These are phyloP conservation scores for Pittosporum tobira DNA, from an alignment of 129 eudicot genomes.

Conservation along the genomic window DNA sequence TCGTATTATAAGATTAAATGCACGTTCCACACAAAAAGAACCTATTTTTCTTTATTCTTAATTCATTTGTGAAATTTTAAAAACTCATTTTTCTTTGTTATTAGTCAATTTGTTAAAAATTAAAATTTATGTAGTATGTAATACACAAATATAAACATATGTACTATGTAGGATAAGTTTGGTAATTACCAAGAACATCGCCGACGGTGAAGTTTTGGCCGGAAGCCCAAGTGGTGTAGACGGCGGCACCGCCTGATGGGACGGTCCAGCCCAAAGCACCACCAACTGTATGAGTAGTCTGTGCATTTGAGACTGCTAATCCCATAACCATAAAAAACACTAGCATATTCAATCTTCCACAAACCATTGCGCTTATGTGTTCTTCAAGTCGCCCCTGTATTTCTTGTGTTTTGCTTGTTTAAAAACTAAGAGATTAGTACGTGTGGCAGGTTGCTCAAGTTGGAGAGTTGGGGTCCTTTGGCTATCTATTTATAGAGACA, in stretches of 20 bases:
- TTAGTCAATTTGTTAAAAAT: no score
- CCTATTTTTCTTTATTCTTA: no score
- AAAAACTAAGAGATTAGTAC: no score
- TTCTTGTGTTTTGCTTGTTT: no score
- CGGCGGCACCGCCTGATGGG: slow-evolving; percentile 26
- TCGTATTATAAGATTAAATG: no score
- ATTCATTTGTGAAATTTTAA: no score
- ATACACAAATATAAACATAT: no score
- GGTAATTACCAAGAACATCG: slow-evolving; percentile 32
- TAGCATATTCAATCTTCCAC: slow-evolving; percentile 17
- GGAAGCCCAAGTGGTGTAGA: slow-evolving; percentile 47
- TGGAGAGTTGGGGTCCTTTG: not conserved
- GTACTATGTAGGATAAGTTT: no score
- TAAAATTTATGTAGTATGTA: no score
- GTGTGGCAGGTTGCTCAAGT: slow-evolving; percentile 3
- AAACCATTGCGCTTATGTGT: slow-evolving; percentile 31
- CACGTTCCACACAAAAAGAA: no score
- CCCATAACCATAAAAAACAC: slow-evolving; percentile 17
- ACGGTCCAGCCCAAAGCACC: slow-evolving; percentile 40
- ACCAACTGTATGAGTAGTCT: slow-evolving; percentile 54
- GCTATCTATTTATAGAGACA: slow-evolving; percentile 1
- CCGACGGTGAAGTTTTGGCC: slow-evolving; percentile 38
- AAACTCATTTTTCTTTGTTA: no score
- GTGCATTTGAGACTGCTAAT: slow-evolving; percentile 39
- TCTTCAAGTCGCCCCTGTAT: slow-evolving; percentile 53